Evolutionary conservation across 371 early-diverging fungal species (phyloP).

Genomic region (Mucor racemosus): DNA sequence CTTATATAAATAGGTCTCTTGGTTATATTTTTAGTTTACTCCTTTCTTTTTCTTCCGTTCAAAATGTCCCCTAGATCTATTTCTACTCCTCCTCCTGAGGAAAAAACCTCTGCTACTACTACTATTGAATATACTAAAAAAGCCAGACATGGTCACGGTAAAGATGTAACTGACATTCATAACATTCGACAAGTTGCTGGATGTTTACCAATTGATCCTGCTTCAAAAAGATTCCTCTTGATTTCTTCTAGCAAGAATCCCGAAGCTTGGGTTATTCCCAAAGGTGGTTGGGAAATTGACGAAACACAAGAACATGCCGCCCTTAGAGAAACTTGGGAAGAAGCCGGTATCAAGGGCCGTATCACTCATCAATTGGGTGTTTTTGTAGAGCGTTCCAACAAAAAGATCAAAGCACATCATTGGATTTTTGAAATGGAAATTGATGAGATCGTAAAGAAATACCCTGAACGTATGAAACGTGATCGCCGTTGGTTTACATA

Average conservation of each 20-base stretch:
- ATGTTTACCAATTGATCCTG: conserved; percentile 62
- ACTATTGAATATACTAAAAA: conserved; percentile 43
- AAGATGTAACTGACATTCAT: conserved; percentile 40
- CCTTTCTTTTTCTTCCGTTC: neutral
- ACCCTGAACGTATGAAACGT: conserved; percentile 66
- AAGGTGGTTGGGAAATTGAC: conserved; percentile 74
- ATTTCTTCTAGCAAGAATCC: conserved; percentile 59
- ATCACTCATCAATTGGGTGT: conserved; percentile 59
- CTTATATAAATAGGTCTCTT: neutral
- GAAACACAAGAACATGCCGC: conserved; percentile 71
- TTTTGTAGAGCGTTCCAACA: conserved; percentile 52
- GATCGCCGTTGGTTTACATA: conserved; percentile 67
- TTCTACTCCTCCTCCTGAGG: conserved; percentile 23
- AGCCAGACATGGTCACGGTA: conserved; percentile 48
- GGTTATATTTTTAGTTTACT: neutral
- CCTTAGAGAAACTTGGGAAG: conserved; percentile 71
- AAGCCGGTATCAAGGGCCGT: conserved; percentile 63
- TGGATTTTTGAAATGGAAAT: conserved; percentile 69
- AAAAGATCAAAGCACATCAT: conserved; percentile 59
- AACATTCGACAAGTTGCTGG: conserved; percentile 63
- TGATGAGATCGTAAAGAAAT: conserved; percentile 56
- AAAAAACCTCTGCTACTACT: neutral
- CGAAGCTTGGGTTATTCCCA: conserved; percentile 65
- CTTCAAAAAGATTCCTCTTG: conserved; percentile 53
- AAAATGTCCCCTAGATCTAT: conserved; percentile 1